Evolutionary conservation across 352 stramenopile genomes (phyloP).

Genomic region (Globisporangium mamillatum): DNA sequence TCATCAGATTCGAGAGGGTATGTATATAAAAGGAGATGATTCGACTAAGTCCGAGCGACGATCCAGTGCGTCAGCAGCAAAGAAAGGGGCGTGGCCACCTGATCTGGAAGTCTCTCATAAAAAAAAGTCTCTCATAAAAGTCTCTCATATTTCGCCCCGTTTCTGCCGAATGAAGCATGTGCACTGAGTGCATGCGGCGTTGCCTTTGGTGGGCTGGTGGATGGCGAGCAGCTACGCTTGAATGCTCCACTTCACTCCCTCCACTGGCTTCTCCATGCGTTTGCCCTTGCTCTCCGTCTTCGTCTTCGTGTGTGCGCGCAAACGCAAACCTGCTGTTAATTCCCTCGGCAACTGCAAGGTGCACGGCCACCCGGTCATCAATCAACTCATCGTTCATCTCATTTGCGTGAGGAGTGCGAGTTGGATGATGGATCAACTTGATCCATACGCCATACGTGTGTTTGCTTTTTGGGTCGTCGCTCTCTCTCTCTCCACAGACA

Average conservation of each 20-base stretch:
- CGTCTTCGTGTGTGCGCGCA: background rate
- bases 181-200: background rate
- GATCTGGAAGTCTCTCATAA: slow-evolving; percentile 7
- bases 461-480: too few relatives aligned
- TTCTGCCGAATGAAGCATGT: background rate
- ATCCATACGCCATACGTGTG: too few relatives aligned
- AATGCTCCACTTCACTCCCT: background rate
- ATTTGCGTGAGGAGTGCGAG: too few relatives aligned
- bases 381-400: background rate
- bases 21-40: background rate
- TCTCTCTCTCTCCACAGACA: too few relatives aligned
- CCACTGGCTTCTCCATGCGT: background rate
- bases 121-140: slow-evolving; percentile 12
- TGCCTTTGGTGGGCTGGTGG: background rate
- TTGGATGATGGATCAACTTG: too few relatives aligned
- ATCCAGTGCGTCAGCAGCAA: background rate
- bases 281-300: background rate
- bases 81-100: background rate
- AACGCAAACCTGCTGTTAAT: background rate
- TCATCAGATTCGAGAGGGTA: background rate
- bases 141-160: slow-evolving; percentile 8
- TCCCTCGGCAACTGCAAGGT: background rate
- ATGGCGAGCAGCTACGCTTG: background rate
- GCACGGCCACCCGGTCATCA: background rate
- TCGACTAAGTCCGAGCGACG: background rate